Evolutionary conservation across 306 rosid species (phyloP).

Genomic region (Castanea sativa): DNA sequence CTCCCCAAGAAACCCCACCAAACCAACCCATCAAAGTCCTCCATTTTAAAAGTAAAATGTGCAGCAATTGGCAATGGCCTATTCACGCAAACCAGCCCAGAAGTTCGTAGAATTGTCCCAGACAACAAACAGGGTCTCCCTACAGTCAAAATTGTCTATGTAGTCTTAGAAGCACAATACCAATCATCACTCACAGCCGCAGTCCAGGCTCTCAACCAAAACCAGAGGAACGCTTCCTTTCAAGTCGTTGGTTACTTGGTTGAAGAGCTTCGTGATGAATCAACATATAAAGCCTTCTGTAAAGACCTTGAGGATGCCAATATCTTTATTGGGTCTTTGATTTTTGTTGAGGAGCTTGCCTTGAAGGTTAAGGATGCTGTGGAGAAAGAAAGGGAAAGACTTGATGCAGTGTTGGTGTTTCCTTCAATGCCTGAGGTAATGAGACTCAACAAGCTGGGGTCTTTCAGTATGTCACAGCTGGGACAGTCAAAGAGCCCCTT

Average conservation of each 20-base stretch:
- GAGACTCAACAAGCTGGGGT: constrained; percentile 88
- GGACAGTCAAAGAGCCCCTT: constrained; percentile 92
- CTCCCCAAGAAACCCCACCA: constrained; percentile 62
- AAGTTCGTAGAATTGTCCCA: constrained; percentile 86
- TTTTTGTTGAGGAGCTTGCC: constrained; percentile 96
- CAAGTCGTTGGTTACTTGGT: constrained; percentile 92
- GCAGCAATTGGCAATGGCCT: constrained; percentile 85
- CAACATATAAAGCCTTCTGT: constrained; percentile 54
- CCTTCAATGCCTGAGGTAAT: constrained; percentile 99
- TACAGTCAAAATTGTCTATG: constrained; percentile 76
- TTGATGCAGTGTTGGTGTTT: constrained; percentile 92
- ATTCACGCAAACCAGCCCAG: constrained; percentile 89
- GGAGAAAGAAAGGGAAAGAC: constrained; percentile 82
- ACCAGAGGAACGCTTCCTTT: constrained; percentile 51
- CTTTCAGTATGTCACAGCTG: constrained; percentile 90
- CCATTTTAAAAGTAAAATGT: constrained; percentile 57
- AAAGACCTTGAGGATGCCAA: constrained; percentile 89
- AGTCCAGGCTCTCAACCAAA: constrained; percentile 61
- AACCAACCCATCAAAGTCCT: constrained; percentile 31
- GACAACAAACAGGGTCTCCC: constrained; percentile 63
- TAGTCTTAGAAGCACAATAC: constrained; percentile 95
- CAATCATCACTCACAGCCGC: constrained; percentile 89
- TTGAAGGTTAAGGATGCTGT: constrained; percentile 78
- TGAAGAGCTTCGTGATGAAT: constrained; percentile 78
- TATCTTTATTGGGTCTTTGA: constrained; percentile 85